These are phyloP conservation scores for Thielaviopsis musarum DNA, from an alignment of 2,329 filamentous ascomycete species.

Conservation along the genomic window DNA sequence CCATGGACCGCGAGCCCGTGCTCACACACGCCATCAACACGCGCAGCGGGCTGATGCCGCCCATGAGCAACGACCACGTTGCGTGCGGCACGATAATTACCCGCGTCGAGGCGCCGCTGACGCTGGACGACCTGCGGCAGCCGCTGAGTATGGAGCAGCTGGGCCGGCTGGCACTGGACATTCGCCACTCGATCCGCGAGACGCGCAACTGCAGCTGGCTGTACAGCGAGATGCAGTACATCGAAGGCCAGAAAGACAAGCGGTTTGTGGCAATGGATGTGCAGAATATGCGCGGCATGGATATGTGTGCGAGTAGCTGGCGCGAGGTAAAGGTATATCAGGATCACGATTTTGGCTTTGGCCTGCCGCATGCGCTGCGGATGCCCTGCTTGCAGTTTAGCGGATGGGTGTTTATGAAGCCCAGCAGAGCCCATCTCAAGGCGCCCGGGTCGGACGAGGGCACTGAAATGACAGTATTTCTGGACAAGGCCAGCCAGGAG, in stretches of 20 bases:
- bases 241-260: neutral
- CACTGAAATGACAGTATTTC: neutral
- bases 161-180: neutral
- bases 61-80: conserved; percentile 2
- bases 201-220: conserved; percentile 6
- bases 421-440: conserved; percentile 4
- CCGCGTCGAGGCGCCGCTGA: conserved; percentile 1
- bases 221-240: conserved; percentile 2
- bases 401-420: conserved; percentile 3
- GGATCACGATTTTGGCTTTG: conserved; percentile 3
- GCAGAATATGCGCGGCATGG: neutral
- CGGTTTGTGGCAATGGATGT: neutral
- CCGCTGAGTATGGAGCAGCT: neutral
- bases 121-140: neutral
- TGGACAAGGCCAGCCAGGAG: conserved; percentile 5
- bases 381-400: neutral
- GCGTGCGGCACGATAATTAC: conserved; percentile 2
- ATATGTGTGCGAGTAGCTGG: neutral
- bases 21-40: conserved; percentile 2
- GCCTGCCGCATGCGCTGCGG: conserved; percentile 4
- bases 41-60: conserved; percentile 2
- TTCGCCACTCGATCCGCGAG: conserved; percentile 3
- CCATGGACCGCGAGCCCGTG: neutral
- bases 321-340: neutral
- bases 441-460: conserved; percentile 1